phyloP scores from a whole-genome alignment of 257 asterid genomes.

The Scutellaria baicalensis region DNA sequence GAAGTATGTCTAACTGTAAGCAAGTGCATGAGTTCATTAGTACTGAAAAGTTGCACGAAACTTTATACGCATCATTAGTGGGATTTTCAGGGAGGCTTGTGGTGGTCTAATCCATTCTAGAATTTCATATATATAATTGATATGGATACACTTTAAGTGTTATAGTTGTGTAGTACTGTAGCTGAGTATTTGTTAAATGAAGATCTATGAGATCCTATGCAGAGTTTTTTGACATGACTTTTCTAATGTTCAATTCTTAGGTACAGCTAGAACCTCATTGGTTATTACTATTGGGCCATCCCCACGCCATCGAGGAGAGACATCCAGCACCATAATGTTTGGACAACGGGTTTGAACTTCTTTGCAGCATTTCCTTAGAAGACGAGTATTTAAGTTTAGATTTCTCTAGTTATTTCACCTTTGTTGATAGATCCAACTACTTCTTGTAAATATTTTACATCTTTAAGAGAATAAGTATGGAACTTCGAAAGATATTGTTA shows the following conservation, averaged over 20 bases:
- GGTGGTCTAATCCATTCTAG: background rate
- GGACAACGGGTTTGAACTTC: slow-evolving; percentile 66
- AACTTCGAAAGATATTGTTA: background rate
- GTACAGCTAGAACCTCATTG: slow-evolving; percentile 88
- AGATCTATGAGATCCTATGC: background rate
- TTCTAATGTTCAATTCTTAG: slow-evolving; percentile 30
- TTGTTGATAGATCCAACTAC: slow-evolving; percentile 9
- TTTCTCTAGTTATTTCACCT: background rate
- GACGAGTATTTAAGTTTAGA: background rate
- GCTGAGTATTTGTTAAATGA: background rate
- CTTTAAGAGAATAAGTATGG: background rate
- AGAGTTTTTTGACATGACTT: background rate
- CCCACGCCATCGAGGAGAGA: slow-evolving; percentile 85
- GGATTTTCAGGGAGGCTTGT: background rate
- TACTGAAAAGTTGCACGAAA: background rate
- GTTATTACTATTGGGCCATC: slow-evolving; percentile 82
- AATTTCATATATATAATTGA: background rate
- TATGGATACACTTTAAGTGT: background rate
- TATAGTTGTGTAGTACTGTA: no score
- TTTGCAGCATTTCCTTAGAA: slow-evolving; percentile 4
- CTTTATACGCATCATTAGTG: background rate
- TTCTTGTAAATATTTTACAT: background rate
- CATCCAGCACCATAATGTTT: slow-evolving; percentile 79
- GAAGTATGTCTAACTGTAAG: background rate
- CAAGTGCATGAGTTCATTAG: background rate